phyloP scores from a whole-genome alignment of 192 early-diverging fungal species.

The Chytriomyces sp. region DNA sequence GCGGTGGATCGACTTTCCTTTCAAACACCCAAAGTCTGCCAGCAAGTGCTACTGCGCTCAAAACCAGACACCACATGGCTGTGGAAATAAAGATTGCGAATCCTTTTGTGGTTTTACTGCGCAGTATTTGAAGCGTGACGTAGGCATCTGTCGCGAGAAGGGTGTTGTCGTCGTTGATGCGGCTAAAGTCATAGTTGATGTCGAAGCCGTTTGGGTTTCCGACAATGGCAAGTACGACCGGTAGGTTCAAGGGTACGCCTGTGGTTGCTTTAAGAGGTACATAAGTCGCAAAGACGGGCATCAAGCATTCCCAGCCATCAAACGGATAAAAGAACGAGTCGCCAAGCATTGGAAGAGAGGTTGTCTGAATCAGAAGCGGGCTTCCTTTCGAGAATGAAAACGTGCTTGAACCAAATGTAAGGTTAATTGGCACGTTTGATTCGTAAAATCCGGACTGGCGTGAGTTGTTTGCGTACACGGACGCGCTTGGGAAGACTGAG shows the following conservation, averaged over 20 bases:
- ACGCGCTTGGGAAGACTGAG: background rate
- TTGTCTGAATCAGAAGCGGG: background rate
- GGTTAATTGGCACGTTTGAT: background rate
- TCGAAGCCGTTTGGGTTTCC: slow-evolving; percentile 15
- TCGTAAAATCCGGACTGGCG: background rate
- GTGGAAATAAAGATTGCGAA: slow-evolving; percentile 3
- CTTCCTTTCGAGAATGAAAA: background rate
- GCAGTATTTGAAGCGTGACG: background rate
- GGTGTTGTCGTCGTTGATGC: background rate
- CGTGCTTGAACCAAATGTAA: background rate
- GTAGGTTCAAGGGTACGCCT: background rate
- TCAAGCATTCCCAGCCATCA: background rate
- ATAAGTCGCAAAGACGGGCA: background rate
- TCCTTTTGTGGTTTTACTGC: background rate
- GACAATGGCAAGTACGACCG: background rate
- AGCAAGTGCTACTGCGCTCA: background rate
- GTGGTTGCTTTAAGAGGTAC: background rate
- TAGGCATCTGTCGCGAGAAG: background rate
- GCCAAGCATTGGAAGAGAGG: background rate
- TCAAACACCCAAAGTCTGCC: background rate
- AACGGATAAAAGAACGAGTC: slow-evolving; percentile 5
- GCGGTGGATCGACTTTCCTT: background rate
- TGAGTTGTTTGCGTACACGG: background rate
- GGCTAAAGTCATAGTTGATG: background rate
- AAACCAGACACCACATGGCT: slow-evolving; percentile 5